Evolutionary conservation across 768 basidiomycete genomes (phyloP).

Genomic region (Boletus vinaceobasis): DNA sequence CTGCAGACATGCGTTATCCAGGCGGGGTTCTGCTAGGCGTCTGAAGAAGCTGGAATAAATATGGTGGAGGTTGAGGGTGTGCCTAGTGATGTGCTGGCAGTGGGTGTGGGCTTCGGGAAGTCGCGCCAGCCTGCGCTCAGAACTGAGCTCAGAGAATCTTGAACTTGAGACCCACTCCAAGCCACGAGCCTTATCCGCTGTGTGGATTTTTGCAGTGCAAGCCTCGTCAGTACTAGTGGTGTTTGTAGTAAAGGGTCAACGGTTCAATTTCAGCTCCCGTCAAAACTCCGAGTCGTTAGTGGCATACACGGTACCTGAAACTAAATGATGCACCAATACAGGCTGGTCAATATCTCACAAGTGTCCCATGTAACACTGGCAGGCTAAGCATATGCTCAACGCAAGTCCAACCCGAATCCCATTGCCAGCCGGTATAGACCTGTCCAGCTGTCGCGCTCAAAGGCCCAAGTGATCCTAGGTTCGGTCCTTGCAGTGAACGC

Average conservation of each 20-base stretch:
- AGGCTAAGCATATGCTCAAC: neutral
- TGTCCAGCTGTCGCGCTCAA: neutral
- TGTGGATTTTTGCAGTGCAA: neutral
- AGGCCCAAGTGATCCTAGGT: neutral
- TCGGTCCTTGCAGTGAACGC: neutral
- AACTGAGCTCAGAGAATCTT: neutral
- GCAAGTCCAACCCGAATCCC: neutral
- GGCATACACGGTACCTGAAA: too few species aligned
- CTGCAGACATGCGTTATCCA: constrained; percentile 14
- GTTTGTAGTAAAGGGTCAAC: too few species aligned
- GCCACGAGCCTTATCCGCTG: neutral
- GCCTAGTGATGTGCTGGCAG: neutral
- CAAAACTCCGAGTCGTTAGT: too few species aligned
- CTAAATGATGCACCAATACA: too few species aligned
- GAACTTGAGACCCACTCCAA: neutral
- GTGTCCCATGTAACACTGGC: neutral
- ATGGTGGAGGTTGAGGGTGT: constrained; percentile 6
- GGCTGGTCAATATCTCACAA: neutral
- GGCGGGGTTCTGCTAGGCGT: constrained; percentile 1
- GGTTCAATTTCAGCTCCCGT: too few species aligned
- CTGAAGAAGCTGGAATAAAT: neutral
- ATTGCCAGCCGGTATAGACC: neutral
- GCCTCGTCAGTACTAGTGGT: too few species aligned
- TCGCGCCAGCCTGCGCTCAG: neutral
- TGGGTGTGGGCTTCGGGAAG: neutral